A percentile compares a stretch with the other conserved stretches of the same genome.
Conservation (phyloP, 2,329 filamentous ascomycete genomes). For the Talaromyces piceae region DNA sequence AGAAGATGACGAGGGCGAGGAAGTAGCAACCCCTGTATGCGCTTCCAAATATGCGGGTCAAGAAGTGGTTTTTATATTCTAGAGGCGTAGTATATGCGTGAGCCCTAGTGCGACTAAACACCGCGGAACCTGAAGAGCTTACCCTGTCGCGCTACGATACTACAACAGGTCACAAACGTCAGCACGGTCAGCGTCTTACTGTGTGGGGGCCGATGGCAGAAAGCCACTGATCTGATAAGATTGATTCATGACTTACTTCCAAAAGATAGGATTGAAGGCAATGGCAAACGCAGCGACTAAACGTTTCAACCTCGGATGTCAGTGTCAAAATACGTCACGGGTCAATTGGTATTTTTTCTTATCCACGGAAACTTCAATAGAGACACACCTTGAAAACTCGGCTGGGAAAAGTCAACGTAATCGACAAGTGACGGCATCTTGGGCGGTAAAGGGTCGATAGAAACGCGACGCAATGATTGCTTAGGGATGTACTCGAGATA, state of each 20-base stretch:
- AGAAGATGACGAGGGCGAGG: conserved; percentile 84
- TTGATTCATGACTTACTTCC: conserved; percentile 73
- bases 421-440: conserved; percentile 30
- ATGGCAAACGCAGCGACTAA: conserved; percentile 75
- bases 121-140: conserved; percentile 9
- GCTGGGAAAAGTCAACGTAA: conserved; percentile 58
- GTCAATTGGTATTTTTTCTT: not conserved
- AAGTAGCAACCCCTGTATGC: conserved; percentile 77
- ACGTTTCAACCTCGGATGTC: not conserved
- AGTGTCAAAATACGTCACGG: not conserved
- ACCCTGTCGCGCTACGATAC: conserved; percentile 79
- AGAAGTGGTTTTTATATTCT: conserved; percentile 88
- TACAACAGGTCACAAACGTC: conserved; percentile 29
- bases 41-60: conserved; percentile 81
- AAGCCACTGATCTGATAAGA: not conserved
- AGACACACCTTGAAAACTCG: conserved; percentile 57
- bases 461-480: not conserved
- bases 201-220: not conserved
- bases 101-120: not conserved
- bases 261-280: conserved; percentile 96
- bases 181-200: conserved; percentile 11
- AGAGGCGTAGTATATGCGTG: conserved; percentile 15
- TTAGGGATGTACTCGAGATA: too few species aligned
- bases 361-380: not conserved
- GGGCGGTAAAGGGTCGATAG: not conserved